Evolutionary conservation across 2,329 filamentous ascomycete species (phyloP).

Genomic region (Cucurbitaria berberidis): DNA sequence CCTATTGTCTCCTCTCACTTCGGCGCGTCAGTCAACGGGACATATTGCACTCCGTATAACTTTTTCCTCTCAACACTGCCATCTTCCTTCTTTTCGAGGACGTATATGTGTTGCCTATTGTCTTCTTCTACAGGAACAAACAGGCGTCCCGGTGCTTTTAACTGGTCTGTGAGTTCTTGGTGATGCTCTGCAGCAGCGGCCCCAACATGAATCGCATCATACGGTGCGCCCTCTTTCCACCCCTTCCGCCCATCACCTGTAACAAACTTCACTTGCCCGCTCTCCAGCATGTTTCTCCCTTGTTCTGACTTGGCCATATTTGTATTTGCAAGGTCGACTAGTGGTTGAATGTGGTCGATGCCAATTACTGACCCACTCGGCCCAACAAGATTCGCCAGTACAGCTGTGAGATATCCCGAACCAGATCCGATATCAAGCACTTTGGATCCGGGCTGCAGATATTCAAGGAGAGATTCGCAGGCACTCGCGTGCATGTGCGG

Average conservation of each 20-base stretch:
- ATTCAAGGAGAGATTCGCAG: slow-evolving; percentile 66
- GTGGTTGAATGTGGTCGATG: slow-evolving; percentile 57
- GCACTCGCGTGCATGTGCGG: slow-evolving; percentile 76
- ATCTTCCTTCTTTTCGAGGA: slow-evolving; percentile 72
- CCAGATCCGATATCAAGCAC: slow-evolving; percentile 59
- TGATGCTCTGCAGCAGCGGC: slow-evolving; percentile 81
- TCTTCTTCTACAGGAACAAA: slow-evolving; percentile 75
- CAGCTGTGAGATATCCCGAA: slow-evolving; percentile 80
- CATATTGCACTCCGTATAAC: slow-evolving; percentile 76
- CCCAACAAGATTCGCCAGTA: slow-evolving; percentile 78
- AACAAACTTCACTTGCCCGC: slow-evolving; percentile 72
- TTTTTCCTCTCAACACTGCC: slow-evolving; percentile 63
- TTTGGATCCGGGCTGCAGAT: slow-evolving; percentile 58
- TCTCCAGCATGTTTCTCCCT: slow-evolving; percentile 64
- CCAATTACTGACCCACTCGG: slow-evolving; percentile 54
- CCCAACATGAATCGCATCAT: slow-evolving; percentile 95
- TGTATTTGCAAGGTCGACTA: slow-evolving; percentile 49
- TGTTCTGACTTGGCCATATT: slow-evolving; percentile 55
- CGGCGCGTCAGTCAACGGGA: slow-evolving; percentile 76
- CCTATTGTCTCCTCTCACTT: background rate
- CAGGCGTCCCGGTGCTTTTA: slow-evolving; percentile 78
- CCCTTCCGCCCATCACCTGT: slow-evolving; percentile 68
- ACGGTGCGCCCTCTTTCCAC: slow-evolving; percentile 60
- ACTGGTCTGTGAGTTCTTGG: slow-evolving; percentile 73
- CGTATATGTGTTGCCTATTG: slow-evolving; percentile 70